Evolutionary conservation across 208 protist species (phyloP).

Genomic region (Leishmania turanica): DNA sequence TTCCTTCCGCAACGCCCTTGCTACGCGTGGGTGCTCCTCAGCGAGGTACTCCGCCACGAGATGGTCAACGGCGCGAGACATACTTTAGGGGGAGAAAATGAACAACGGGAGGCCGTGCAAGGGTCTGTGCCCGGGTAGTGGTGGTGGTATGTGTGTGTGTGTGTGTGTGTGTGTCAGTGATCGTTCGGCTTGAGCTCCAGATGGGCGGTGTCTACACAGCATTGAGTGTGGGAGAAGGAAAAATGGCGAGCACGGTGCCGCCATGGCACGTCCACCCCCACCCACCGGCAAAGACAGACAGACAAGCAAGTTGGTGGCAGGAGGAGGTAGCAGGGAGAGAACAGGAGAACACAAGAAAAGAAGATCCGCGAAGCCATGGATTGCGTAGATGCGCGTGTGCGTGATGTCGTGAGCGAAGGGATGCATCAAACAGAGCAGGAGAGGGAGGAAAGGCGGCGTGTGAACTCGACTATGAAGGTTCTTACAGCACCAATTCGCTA

Average conservation of each 20-base stretch:
- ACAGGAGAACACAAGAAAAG: neutral
- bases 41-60: conserved; percentile 59
- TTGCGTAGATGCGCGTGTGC: too few relatives aligned
- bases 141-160: neutral
- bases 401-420: too few relatives aligned
- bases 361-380: neutral
- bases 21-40: conserved; percentile 38
- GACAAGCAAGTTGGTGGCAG: neutral
- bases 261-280: neutral
- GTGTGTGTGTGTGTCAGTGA: neutral
- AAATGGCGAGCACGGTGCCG: neutral
- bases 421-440: too few relatives aligned
- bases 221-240: neutral
- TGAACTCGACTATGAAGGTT: too few relatives aligned
- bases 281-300: neutral
- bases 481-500: neutral
- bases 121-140: neutral
- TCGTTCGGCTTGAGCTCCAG: neutral
- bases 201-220: neutral
- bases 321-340: neutral
- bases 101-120: neutral
- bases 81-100: conserved; percentile 10
- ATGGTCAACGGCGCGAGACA: conserved; percentile 54
- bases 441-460: neutral
- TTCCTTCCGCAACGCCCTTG: conserved; percentile 41